Evolutionary conservation across 169 alveolate species (phyloP).

Genomic region (Babesia caballi): DNA sequence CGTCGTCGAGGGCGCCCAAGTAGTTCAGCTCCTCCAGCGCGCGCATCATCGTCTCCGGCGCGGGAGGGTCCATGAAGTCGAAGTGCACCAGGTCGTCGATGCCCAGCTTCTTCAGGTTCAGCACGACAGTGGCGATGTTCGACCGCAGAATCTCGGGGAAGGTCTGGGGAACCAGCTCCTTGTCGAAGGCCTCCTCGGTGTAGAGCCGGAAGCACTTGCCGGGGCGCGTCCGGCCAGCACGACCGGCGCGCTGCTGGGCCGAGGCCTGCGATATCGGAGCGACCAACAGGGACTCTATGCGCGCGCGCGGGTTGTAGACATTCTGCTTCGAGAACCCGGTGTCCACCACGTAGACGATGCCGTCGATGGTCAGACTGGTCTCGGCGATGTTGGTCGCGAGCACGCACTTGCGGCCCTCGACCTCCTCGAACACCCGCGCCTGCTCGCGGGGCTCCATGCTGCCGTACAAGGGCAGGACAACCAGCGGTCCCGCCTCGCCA

Average conservation of each 20-base stretch:
- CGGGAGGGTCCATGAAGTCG: constrained; percentile 99
- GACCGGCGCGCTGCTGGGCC: constrained; percentile 98
- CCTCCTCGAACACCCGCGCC: constrained; percentile 94
- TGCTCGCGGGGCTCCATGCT: constrained; percentile 95
- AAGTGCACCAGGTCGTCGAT: constrained; percentile 97
- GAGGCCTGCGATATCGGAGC: constrained; percentile 97
- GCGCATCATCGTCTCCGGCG: constrained; percentile 97
- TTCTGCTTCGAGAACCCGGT: constrained; percentile 99
- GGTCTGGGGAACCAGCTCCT: constrained; percentile 92
- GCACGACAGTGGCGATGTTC: constrained; percentile 93
- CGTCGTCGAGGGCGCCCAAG: constrained; percentile 97
- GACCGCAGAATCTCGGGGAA: constrained; percentile 98
- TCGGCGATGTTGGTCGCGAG: constrained; percentile 99
- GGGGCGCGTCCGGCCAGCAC: constrained; percentile 99
- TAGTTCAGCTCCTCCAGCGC: constrained; percentile 94
- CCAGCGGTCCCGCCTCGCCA: constrained; percentile 25
- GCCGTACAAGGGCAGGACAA: constrained; percentile 92
- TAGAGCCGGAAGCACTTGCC: constrained; percentile 98
- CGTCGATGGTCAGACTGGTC: constrained; percentile 99
- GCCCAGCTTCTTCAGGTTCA: constrained; percentile 93
- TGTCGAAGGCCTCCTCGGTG: constrained; percentile 92
- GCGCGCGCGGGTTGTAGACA: constrained; percentile 97
- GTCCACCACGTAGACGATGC: constrained; percentile 99
- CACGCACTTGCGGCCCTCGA: constrained; percentile 92
- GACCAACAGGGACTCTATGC: constrained; percentile 95